Percentiles rank a stretch among this genome's conserved stretches.
These are phyloP conservation scores for Populus deltoides DNA, from an alignment of 345 rosid genomes.

Conservation along the genomic window DNA sequence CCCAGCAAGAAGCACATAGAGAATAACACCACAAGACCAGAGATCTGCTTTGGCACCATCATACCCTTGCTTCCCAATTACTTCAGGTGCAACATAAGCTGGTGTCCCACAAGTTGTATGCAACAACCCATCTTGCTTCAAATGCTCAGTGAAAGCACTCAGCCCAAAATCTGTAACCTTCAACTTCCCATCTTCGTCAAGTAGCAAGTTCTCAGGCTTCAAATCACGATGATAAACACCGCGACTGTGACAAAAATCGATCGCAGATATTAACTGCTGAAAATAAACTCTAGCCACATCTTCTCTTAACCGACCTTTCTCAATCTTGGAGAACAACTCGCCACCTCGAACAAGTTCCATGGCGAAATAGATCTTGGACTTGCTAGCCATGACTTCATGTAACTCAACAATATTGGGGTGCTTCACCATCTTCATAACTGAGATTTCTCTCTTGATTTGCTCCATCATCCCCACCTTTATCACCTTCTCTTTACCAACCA, in stretches of 20 bases:
- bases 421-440: conserved; percentile 91
- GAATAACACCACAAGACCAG: conserved; percentile 95
- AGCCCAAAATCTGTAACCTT: conserved; percentile 92
- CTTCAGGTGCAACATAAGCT: conserved; percentile 92
- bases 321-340: conserved; percentile 64
- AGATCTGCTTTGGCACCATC: conserved; percentile 89
- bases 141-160: conserved; percentile 70
- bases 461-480: conserved; percentile 85
- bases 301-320: conserved; percentile 68
- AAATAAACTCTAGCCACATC: conserved; percentile 73
- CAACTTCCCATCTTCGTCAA: conserved; percentile 70
- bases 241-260: conserved; percentile 91
- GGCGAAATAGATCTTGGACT: conserved; percentile 85
- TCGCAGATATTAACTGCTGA: conserved; percentile 74
- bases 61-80: conserved; percentile 75
- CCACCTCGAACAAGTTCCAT: conserved; percentile 95
- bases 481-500: conserved; percentile 83
- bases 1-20: conserved; percentile 83
- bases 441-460: conserved; percentile 82
- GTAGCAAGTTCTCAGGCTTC: conserved; percentile 81
- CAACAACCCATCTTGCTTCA: conserved; percentile 71
- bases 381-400: conserved; percentile 93
- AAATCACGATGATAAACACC: conserved; percentile 90
- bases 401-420: conserved; percentile 83
- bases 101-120: conserved; percentile 93